Evolutionary conservation across 345 rosid species (phyloP).

Genomic region (Carallia pectinifolia): DNA sequence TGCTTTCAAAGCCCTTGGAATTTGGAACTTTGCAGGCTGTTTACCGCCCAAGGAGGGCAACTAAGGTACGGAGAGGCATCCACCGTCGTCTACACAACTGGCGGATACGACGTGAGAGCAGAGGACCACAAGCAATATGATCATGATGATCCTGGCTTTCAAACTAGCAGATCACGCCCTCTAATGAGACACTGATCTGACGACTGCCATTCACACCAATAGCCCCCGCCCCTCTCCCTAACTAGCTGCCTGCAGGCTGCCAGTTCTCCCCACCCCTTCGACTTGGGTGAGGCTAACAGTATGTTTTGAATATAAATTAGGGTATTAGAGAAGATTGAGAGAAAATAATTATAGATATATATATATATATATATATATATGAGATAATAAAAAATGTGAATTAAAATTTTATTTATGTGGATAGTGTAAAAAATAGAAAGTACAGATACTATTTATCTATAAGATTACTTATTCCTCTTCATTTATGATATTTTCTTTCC

Average conservation of each 20-base stretch:
- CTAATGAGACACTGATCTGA: conserved; percentile 6
- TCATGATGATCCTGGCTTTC: conserved; percentile 18
- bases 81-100: neutral
- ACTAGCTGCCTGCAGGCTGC: neutral
- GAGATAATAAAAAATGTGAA: too few relatives aligned
- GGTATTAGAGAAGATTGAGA: too few relatives aligned
- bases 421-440: too few relatives aligned
- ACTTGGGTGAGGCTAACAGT: too few relatives aligned
- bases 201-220: neutral
- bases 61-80: neutral
- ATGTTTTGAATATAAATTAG: too few relatives aligned
- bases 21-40: neutral
- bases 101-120: conserved; percentile 9
- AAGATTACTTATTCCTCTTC: too few relatives aligned
- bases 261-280: neutral
- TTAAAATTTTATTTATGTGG: too few relatives aligned
- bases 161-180: conserved; percentile 31
- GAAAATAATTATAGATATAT: too few relatives aligned
- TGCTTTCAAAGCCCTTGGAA: too few relatives aligned
- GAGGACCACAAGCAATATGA: conserved; percentile 10
- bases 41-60: neutral
- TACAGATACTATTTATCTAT: too few relatives aligned
- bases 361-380: too few relatives aligned
- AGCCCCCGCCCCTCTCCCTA: neutral
- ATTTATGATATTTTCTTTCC: too few relatives aligned